phyloP scores from a whole-genome alignment of 768 basidiomycete genomes.

The Boletus coccyginus region DNA sequence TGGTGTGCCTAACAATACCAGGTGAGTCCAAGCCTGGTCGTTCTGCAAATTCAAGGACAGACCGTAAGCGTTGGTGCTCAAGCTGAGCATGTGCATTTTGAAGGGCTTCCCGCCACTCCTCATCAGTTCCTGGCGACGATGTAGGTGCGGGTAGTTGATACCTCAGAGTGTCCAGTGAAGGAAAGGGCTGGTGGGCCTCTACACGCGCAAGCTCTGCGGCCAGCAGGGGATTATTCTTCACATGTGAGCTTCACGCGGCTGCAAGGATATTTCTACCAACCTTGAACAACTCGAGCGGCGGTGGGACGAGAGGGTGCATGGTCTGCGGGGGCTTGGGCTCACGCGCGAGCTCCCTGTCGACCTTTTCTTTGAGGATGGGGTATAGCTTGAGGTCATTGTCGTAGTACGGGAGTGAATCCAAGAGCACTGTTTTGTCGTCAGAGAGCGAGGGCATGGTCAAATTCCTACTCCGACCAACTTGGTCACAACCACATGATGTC shows the following conservation, averaged over 20 bases:
- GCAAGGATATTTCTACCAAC: slow-evolving; percentile 39
- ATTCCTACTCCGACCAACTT: slow-evolving; percentile 28
- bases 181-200: slow-evolving; percentile 62
- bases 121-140: slow-evolving; percentile 59
- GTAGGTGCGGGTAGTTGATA: slow-evolving; percentile 73
- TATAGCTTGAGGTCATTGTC: slow-evolving; percentile 86
- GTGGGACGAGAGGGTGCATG: slow-evolving; percentile 74
- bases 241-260: neutral
- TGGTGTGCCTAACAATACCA: slow-evolving; percentile 60
- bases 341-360: slow-evolving; percentile 73
- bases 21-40: neutral
- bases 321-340: slow-evolving; percentile 57
- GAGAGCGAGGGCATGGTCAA: slow-evolving; percentile 27
- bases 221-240: slow-evolving; percentile 65
- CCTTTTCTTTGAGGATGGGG: slow-evolving; percentile 69
- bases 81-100: slow-evolving; percentile 79
- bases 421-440: slow-evolving; percentile 33
- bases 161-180: slow-evolving; percentile 65
- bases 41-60: slow-evolving; percentile 11
- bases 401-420: slow-evolving; percentile 92
- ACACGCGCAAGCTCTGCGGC: slow-evolving; percentile 73
- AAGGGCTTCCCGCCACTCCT: slow-evolving; percentile 73
- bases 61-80: slow-evolving; percentile 84
- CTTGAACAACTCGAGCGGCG: slow-evolving; percentile 61
- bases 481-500: slow-evolving; percentile 34